phyloP scores from a whole-genome alignment of 371 early-diverging fungal genomes.

The Apophysomyces ossiformis region DNA sequence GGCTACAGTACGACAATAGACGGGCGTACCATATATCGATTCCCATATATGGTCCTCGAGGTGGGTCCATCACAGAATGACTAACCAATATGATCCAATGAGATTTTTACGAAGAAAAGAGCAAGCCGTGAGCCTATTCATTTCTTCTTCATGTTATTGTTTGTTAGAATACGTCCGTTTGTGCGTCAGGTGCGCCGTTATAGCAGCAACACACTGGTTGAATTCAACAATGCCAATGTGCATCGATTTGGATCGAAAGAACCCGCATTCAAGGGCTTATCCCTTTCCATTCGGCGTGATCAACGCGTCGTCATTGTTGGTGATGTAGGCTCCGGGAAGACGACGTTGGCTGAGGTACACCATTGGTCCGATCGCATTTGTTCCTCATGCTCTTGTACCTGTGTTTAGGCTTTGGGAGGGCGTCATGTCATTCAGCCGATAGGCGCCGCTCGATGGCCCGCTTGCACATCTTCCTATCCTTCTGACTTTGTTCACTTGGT shows the following conservation, averaged over 20 bases:
- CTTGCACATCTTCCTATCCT: conserved; percentile 35
- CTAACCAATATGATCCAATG: background rate
- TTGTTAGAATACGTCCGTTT: background rate
- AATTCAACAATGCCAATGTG: conserved; percentile 44
- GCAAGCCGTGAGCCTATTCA: background rate
- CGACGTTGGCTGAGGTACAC: conserved; percentile 52
- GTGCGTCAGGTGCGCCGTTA: conserved; percentile 15
- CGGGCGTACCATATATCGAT: too few species aligned
- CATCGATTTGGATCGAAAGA: conserved; percentile 41
- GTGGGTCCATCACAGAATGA: background rate
- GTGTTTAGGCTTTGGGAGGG: conserved; percentile 44
- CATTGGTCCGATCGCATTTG: too few species aligned
- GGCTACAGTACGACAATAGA: too few species aligned
- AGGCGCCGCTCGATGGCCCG: conserved; percentile 43
- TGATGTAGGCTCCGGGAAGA: conserved; percentile 52
- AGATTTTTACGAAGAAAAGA: background rate
- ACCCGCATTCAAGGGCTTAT: conserved; percentile 46
- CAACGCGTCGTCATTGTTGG: conserved; percentile 52
- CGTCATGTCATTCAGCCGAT: conserved; percentile 40
- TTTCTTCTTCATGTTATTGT: background rate
- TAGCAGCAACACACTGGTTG: conserved; percentile 25
- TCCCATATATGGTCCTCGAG: too few species aligned
- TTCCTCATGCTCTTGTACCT: background rate
- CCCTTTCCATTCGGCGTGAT: conserved; percentile 30
- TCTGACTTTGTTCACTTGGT: conserved; percentile 51